phyloP scores from a whole-genome alignment of 371 early-diverging fungal genomes.

The Cokeromyces recurvatus region DNA sequence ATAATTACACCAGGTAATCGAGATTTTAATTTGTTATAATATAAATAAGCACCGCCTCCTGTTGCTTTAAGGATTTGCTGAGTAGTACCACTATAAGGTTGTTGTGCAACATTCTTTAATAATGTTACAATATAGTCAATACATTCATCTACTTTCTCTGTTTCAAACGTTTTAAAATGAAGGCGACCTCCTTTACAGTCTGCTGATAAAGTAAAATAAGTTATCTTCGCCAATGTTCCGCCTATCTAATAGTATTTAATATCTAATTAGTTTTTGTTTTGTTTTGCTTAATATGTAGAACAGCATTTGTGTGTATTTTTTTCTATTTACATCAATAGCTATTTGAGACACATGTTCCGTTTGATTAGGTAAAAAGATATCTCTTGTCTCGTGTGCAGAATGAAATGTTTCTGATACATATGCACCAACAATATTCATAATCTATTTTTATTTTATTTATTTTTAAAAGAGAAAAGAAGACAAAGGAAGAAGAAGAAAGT shows the following conservation, averaged over 20 bases:
- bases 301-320: no score
- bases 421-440: conserved; percentile 63
- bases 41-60: conserved; percentile 79
- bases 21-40: conserved; percentile 51
- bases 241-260: conserved; percentile 84
- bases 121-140: conserved; percentile 75
- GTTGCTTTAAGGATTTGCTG: conserved; percentile 65
- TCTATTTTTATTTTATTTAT: neutral
- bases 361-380: conserved; percentile 88
- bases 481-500: neutral
- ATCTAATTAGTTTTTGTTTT: no score
- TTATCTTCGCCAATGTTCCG: conserved; percentile 92
- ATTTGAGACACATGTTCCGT: conserved; percentile 79
- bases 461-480: neutral
- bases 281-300: no score
- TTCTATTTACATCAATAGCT: conserved; percentile 85
- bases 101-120: conserved; percentile 43
- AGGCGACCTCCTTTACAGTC: conserved; percentile 76
- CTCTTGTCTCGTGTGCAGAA: conserved; percentile 55
- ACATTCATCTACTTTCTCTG: conserved; percentile 85
- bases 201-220: conserved; percentile 70
- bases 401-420: conserved; percentile 59
- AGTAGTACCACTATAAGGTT: conserved; percentile 16
- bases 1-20: conserved; percentile 54
- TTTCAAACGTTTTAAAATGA: conserved; percentile 92